Evolutionary conservation across 345 rosid genomes (phyloP).

Genomic region (Excoecaria agallocha): DNA sequence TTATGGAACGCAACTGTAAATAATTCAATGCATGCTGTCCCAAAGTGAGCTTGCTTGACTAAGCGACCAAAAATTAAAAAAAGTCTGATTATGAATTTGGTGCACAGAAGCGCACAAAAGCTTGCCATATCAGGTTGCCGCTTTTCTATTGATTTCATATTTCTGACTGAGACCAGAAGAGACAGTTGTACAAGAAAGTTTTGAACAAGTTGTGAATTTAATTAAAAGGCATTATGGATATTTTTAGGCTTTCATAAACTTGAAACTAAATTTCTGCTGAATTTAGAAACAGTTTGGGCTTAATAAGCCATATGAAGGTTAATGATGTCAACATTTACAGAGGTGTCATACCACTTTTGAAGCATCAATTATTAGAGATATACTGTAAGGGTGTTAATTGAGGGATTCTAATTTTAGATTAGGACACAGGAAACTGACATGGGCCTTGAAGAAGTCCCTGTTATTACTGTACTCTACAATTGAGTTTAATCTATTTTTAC

Average conservation of each 20-base stretch:
- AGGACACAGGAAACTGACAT: background rate
- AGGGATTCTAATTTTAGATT: background rate
- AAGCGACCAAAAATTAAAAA: background rate
- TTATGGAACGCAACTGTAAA: background rate
- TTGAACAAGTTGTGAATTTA: background rate
- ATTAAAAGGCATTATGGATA: background rate
- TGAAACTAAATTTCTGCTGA: background rate
- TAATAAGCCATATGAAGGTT: background rate
- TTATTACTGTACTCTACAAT: background rate
- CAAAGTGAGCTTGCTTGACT: background rate
- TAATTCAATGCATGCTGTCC: background rate
- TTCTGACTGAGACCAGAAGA: background rate
- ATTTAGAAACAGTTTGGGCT: background rate
- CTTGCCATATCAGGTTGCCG: background rate
- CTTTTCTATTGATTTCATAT: background rate
- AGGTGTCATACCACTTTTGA: background rate
- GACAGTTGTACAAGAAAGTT: background rate
- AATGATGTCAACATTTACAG: background rate
- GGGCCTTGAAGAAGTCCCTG: background rate
- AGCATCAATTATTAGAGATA: background rate
- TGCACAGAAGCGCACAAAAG: background rate
- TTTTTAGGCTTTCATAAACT: background rate
- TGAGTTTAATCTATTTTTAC: constrained; percentile 16
- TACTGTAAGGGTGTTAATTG: background rate
- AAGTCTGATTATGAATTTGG: background rate